Evolutionary conservation across 257 asterid genomes (phyloP).

Genomic region (Penstemon barbatus): DNA sequence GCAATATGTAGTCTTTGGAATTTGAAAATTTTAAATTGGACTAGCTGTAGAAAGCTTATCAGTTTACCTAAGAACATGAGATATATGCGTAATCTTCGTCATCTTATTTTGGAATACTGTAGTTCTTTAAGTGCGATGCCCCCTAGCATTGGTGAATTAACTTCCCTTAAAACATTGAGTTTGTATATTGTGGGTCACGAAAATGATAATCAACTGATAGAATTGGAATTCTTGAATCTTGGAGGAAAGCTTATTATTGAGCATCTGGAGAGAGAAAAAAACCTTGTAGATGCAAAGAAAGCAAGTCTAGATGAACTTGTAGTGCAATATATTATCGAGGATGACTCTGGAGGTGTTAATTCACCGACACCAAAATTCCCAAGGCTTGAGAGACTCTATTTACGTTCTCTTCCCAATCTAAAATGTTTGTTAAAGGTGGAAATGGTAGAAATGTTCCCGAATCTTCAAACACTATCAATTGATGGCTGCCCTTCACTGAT

Average conservation of each 20-base stretch:
- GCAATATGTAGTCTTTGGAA: constrained; percentile 19
- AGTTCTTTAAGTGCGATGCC: constrained; percentile 29
- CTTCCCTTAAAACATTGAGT: constrained; percentile 30
- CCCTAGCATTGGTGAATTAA: constrained; percentile 21
- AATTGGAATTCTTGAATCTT: constrained; percentile 27
- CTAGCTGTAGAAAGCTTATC: not conserved
- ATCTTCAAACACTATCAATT: not conserved
- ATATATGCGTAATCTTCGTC: constrained; percentile 9
- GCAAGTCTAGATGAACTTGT: constrained; percentile 24
- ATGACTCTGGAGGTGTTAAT: not conserved
- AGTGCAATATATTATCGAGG: constrained; percentile 25
- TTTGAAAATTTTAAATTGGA: constrained; percentile 26
- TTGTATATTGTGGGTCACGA: constrained; percentile 25
- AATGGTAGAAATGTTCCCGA: constrained; percentile 18
- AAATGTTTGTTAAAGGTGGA: constrained; percentile 21
- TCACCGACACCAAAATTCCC: constrained; percentile 7
- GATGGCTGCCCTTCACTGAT: not conserved
- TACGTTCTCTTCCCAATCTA: not conserved
- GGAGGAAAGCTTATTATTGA: constrained; percentile 11
- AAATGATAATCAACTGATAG: constrained; percentile 26
- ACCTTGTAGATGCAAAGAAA: constrained; percentile 23
- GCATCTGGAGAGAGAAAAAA: constrained; percentile 19
- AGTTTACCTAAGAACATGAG: constrained; percentile 24
- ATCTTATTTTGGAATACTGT: constrained; percentile 3
- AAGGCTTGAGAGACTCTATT: not conserved